phyloP scores from a whole-genome alignment of 192 early-diverging fungal genomes.

The Helicostylum pulchrum region DNA sequence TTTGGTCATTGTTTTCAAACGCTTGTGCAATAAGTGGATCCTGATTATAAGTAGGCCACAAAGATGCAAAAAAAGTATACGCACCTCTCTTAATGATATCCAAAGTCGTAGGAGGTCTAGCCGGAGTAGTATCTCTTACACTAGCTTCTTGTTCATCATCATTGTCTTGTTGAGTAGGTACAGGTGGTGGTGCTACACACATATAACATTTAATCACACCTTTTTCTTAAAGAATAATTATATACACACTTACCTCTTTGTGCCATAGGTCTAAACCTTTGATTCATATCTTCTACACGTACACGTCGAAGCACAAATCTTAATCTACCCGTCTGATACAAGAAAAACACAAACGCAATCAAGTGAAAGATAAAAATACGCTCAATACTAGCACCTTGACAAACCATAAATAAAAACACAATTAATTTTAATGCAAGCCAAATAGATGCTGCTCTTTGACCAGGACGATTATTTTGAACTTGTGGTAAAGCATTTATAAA shows the following conservation, averaged over 20 bases:
- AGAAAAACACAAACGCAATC: slow-evolving; percentile 54
- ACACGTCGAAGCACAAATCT: slow-evolving; percentile 40
- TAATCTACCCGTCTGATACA: slow-evolving; percentile 57
- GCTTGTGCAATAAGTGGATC: slow-evolving; percentile 22
- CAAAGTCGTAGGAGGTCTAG: slow-evolving; percentile 9
- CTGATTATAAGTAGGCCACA: slow-evolving; percentile 25
- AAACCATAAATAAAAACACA: slow-evolving; percentile 58
- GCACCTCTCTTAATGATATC: slow-evolving; percentile 19
- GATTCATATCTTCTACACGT: slow-evolving; percentile 1
- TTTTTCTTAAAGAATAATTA: no score
- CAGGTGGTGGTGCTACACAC: not conserved
- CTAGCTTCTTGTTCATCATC: not conserved
- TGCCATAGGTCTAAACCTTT: no score
- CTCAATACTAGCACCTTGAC: slow-evolving; percentile 57
- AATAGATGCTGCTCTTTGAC: slow-evolving; percentile 38
- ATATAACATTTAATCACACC: not conserved
- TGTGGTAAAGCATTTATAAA: not conserved
- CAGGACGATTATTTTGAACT: not conserved
- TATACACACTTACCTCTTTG: slow-evolving; percentile 1
- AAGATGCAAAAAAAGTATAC: slow-evolving; percentile 25
- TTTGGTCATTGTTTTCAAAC: slow-evolving; percentile 38
- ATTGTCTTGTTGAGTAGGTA: not conserved
- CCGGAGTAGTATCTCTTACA: not conserved
- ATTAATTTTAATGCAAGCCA: slow-evolving; percentile 62
- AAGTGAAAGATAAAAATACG: slow-evolving; percentile 55